Percentiles rank a stretch among this genome's conserved stretches.
Evolutionary conservation across 1,139 yeast genomes (phyloP).

Genomic region (Hyphopichia buzzinii): DNA sequence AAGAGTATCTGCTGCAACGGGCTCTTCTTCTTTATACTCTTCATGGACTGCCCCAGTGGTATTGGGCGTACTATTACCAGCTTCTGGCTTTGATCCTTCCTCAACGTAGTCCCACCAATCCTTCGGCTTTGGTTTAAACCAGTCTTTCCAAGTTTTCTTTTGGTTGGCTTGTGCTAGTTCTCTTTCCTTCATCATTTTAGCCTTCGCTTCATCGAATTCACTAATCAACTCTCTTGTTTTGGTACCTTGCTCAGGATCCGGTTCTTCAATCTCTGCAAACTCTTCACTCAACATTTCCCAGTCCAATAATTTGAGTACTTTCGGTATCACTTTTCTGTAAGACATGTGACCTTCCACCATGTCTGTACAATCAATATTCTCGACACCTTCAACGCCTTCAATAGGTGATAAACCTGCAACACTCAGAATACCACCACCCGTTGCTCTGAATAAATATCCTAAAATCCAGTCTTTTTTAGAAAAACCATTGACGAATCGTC

Average conservation of each 20-base stretch:
- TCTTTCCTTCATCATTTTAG: slow-evolving; percentile 47
- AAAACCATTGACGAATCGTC: slow-evolving; percentile 85
- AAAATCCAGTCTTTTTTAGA: slow-evolving; percentile 94
- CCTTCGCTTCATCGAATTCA: slow-evolving; percentile 85
- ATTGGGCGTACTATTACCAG: background rate
- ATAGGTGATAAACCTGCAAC: slow-evolving; percentile 89
- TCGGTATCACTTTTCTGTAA: slow-evolving; percentile 91
- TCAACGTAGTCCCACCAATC: slow-evolving; percentile 72
- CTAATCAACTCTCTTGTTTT: slow-evolving; percentile 75
- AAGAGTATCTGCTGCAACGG: slow-evolving; percentile 18
- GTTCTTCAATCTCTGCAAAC: slow-evolving; percentile 93
- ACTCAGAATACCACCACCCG: slow-evolving; percentile 87
- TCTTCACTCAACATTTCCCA: slow-evolving; percentile 89
- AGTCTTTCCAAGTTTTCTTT: slow-evolving; percentile 53
- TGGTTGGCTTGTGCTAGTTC: slow-evolving; percentile 23
- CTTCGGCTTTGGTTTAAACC: slow-evolving; percentile 76
- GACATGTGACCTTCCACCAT: slow-evolving; percentile 95
- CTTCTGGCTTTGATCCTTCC: slow-evolving; percentile 1
- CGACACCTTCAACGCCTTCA: slow-evolving; percentile 61
- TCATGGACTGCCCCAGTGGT: slow-evolving; percentile 3
- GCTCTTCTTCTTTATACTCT: slow-evolving; percentile 11
- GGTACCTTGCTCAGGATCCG: slow-evolving; percentile 85
- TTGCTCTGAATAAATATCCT: slow-evolving; percentile 92
- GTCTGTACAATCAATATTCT: slow-evolving; percentile 84
- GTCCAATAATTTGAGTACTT: slow-evolving; percentile 61